Evolutionary conservation across 352 stramenopile species (phyloP).

Genomic region (Phytophthora pini): DNA sequence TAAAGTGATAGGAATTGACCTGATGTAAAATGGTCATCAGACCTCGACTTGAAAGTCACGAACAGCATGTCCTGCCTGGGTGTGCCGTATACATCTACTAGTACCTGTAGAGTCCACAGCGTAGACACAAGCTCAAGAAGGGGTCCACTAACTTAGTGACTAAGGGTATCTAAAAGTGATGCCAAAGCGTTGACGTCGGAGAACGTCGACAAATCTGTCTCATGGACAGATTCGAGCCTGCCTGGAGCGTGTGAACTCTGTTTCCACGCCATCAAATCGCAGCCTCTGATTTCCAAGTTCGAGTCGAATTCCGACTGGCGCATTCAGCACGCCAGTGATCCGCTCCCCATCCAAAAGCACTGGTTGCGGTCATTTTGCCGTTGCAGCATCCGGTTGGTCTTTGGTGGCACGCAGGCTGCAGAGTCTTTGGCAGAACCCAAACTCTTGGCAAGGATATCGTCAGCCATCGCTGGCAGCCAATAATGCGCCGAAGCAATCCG

Average conservation of each 20-base stretch:
- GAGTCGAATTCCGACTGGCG: not conserved
- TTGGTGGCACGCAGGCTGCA: not conserved
- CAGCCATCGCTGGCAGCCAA: slow-evolving; percentile 19
- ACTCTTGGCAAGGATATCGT: slow-evolving; percentile 1
- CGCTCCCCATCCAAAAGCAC: slow-evolving; percentile 15
- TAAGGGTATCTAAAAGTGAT: not conserved
- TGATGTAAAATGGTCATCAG: not conserved
- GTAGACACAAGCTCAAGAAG: not conserved
- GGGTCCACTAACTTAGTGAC: not conserved
- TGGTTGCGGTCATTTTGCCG: no score
- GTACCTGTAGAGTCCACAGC: no score
- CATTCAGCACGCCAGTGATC: slow-evolving; percentile 9
- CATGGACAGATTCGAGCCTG: slow-evolving; percentile 8
- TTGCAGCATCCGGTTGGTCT: no score
- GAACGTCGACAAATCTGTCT: slow-evolving; percentile 9
- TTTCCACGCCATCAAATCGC: not conserved
- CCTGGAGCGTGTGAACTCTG: no score
- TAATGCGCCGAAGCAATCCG: slow-evolving; percentile 1
- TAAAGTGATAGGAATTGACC: not conserved
- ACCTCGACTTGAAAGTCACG: not conserved
- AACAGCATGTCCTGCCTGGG: not conserved
- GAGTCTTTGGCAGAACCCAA: no score
- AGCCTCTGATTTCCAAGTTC: not conserved
- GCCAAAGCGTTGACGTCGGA: not conserved
- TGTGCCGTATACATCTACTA: not conserved